Percentiles rank a stretch among this genome's conserved stretches.
Evolutionary conservation across 495 filamentous ascomycete species (phyloP).

Genomic region (Pseudoneurospora amorphoporcata): DNA sequence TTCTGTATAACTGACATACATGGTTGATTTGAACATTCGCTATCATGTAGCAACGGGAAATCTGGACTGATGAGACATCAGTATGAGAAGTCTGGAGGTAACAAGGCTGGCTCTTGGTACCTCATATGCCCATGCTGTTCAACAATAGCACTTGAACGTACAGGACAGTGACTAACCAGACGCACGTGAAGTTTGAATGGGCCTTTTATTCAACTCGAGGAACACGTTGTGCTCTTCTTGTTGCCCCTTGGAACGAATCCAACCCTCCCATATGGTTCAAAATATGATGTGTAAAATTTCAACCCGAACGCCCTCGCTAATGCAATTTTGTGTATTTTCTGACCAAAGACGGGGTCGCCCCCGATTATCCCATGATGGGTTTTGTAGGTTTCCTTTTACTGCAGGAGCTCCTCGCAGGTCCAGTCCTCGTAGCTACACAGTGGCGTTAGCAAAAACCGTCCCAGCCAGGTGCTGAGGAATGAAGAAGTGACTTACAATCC

Average conservation of each 20-base stretch:
- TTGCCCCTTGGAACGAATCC: not conserved
- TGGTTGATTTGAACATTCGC: not conserved
- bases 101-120: not conserved
- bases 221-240: not conserved
- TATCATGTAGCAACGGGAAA: not conserved
- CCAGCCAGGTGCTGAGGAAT: conserved; percentile 3
- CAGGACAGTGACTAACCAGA: not conserved
- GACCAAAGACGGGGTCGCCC: not conserved
- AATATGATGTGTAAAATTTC: not conserved
- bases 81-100: not conserved
- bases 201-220: not conserved
- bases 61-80: not conserved
- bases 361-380: not conserved
- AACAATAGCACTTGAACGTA: not conserved
- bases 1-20: not conserved
- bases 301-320: conserved; percentile 24
- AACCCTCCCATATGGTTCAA: not conserved
- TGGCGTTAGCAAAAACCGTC: conserved; percentile 1
- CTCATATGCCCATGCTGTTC: not conserved
- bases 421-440: conserved; percentile 85
- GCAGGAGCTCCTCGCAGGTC: conserved; percentile 90
- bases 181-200: not conserved
- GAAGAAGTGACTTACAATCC: conserved; percentile 64
- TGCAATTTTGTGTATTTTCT: conserved; percentile 14
- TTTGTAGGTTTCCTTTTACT: conserved; percentile 15